Conservation (phyloP, 768 basidiomycete genomes). For the Mycena galericulata region DNA sequence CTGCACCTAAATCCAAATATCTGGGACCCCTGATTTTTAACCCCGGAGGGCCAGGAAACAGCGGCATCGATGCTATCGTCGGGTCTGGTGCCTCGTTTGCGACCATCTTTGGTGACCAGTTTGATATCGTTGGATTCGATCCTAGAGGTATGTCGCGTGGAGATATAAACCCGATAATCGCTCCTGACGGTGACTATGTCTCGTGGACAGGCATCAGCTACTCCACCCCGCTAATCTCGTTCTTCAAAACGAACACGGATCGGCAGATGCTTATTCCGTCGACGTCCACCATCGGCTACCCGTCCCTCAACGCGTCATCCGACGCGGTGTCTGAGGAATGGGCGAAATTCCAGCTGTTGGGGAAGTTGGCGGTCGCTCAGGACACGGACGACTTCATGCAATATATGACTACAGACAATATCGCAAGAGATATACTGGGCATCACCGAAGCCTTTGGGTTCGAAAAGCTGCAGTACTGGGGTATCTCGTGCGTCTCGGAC, state of each 20-base stretch:
- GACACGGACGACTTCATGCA: not conserved
- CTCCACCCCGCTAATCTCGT: slow-evolving; percentile 25
- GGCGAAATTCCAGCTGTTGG: not conserved
- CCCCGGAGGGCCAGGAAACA: slow-evolving; percentile 42
- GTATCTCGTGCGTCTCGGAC: slow-evolving; percentile 38
- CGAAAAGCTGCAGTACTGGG: slow-evolving; percentile 49
- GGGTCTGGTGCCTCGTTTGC: not conserved
- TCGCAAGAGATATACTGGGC: slow-evolving; percentile 53
- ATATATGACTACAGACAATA: slow-evolving; percentile 51
- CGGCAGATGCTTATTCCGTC: slow-evolving; percentile 10
- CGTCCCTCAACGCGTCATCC: slow-evolving; percentile 10
- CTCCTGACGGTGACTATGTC: not conserved
- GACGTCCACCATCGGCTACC: not conserved
- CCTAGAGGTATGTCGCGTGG: slow-evolving; percentile 42
- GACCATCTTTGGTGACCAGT: slow-evolving; percentile 25
- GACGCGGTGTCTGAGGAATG: not conserved
- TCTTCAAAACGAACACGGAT: slow-evolving; percentile 29
- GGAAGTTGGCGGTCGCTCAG: not conserved
- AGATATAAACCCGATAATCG: not conserved
- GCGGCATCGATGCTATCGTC: slow-evolving; percentile 37
- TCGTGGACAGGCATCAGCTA: slow-evolving; percentile 25
- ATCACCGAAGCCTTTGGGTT: slow-evolving; percentile 48
- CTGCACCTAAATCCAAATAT: slow-evolving; percentile 31
- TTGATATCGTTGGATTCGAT: slow-evolving; percentile 44
- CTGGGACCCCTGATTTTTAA: slow-evolving; percentile 49